Evolutionary conservation across 2,329 filamentous ascomycete genomes (phyloP).

Genomic region (Calonectria pauciramosa): DNA sequence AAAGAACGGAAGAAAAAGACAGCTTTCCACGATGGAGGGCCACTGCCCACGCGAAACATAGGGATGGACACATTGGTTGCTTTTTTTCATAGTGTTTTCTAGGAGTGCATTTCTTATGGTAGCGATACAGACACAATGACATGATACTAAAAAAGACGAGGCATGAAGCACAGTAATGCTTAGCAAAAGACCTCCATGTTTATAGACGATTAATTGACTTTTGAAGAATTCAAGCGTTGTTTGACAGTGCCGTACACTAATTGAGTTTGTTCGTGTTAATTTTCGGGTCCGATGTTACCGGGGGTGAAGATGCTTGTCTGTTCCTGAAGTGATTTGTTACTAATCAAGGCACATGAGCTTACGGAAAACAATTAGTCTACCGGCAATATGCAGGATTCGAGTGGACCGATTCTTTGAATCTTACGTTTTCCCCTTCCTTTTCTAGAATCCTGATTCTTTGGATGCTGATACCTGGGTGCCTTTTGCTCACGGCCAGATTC

Average conservation of each 20-base stretch:
- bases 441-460: not conserved
- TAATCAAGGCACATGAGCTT: not conserved
- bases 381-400: not conserved
- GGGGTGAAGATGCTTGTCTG: not conserved
- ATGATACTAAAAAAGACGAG: conserved; percentile 25
- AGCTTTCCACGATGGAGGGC: conserved; percentile 27
- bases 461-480: not conserved
- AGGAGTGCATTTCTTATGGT: conserved; percentile 26
- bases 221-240: not conserved
- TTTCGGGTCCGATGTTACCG: not conserved
- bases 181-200: not conserved
- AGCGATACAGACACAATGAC: conserved; percentile 19
- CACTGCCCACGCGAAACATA: conserved; percentile 25
- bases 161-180: conserved; percentile 13
- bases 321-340: not conserved
- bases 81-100: conserved; percentile 1
- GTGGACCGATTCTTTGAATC: not conserved
- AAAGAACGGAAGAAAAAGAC: conserved; percentile 22
- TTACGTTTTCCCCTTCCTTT: not conserved
- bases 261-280: not conserved
- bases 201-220: conserved; percentile 21
- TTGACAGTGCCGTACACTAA: not conserved
- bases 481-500: not conserved
- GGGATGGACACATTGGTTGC: conserved; percentile 16
- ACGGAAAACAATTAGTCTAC: not conserved